Evolutionary conservation across 768 basidiomycete species (phyloP).

Genomic region (Rhizopogon sp.): DNA sequence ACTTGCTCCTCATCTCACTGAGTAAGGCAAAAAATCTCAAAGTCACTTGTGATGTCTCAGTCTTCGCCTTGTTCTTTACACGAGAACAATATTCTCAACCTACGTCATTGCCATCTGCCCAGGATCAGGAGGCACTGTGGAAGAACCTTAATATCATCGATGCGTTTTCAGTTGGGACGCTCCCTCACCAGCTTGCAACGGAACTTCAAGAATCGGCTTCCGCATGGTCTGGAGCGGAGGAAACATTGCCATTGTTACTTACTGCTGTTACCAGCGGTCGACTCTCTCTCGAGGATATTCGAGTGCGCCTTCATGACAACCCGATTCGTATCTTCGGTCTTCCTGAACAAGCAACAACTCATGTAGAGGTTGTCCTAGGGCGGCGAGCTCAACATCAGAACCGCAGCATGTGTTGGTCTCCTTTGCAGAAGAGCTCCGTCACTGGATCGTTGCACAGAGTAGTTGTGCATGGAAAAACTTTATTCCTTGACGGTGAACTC

Average conservation of each 20-base stretch:
- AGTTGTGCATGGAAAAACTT: slow-evolving; percentile 82
- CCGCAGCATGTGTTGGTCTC: slow-evolving; percentile 70
- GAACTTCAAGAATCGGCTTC: slow-evolving; percentile 58
- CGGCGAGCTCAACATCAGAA: slow-evolving; percentile 56
- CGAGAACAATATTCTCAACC: slow-evolving; percentile 66
- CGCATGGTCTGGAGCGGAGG: slow-evolving; percentile 77
- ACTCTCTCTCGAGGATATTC: slow-evolving; percentile 79
- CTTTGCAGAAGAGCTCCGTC: slow-evolving; percentile 57
- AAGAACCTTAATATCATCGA: slow-evolving; percentile 79
- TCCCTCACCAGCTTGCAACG: slow-evolving; percentile 70
- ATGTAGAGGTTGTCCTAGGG: slow-evolving; percentile 89
- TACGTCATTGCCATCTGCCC: slow-evolving; percentile 59
- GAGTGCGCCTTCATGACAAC: slow-evolving; percentile 83
- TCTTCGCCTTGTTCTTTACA: slow-evolving; percentile 88
- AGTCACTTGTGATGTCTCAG: slow-evolving; percentile 94
- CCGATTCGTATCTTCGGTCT: slow-evolving; percentile 89
- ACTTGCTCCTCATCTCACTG: slow-evolving; percentile 84
- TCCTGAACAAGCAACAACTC: slow-evolving; percentile 80
- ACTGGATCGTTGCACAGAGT: slow-evolving; percentile 86
- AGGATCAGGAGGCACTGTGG: slow-evolving; percentile 86
- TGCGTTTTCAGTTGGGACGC: slow-evolving; percentile 83
- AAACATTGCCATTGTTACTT: slow-evolving; percentile 82
- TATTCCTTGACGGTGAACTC: slow-evolving; percentile 81
- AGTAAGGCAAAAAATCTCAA: slow-evolving; percentile 93
- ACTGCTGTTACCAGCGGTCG: slow-evolving; percentile 78